These are phyloP conservation scores for Rhododendron griersonianum DNA, from an alignment of 148 eudicot genomes.

Conservation along the genomic window DNA sequence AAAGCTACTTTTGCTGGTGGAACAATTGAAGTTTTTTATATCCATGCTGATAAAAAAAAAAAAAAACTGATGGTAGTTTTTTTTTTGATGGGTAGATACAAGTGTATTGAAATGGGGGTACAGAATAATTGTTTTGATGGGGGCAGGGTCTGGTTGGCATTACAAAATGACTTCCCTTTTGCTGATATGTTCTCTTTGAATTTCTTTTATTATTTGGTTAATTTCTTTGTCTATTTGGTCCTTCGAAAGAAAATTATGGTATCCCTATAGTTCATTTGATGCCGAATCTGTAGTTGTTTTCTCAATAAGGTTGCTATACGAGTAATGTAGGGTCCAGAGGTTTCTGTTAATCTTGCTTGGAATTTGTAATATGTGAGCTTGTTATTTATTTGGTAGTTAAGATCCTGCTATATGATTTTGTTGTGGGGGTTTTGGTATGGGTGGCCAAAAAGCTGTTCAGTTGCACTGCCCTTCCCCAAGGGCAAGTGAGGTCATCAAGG, in stretches of 20 bases:
- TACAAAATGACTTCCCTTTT: too few relatives aligned
- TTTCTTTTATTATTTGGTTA: background rate
- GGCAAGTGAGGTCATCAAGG: background rate
- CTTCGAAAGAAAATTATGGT: background rate
- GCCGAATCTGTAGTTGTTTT: background rate
- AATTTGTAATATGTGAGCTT: background rate
- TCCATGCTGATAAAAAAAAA: too few relatives aligned
- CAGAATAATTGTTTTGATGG: background rate
- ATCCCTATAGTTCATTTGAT: background rate
- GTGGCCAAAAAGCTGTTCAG: background rate
- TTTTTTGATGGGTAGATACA: background rate
- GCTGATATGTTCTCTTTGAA: background rate
- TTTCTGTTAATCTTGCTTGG: background rate
- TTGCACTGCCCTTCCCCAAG: background rate
- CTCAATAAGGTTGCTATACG: background rate
- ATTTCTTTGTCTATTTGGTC: background rate
- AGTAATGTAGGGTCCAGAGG: background rate
- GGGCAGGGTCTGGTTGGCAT: background rate
- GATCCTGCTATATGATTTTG: background rate
- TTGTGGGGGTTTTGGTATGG: background rate
- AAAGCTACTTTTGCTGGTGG: background rate
- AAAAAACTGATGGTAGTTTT: too few relatives aligned
- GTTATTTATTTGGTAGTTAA: background rate
- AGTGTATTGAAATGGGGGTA: background rate
- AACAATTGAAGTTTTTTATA: background rate